phyloP scores from a whole-genome alignment of 2,329 filamentous ascomycete genomes.

The Boeremia lycopersici region DNA sequence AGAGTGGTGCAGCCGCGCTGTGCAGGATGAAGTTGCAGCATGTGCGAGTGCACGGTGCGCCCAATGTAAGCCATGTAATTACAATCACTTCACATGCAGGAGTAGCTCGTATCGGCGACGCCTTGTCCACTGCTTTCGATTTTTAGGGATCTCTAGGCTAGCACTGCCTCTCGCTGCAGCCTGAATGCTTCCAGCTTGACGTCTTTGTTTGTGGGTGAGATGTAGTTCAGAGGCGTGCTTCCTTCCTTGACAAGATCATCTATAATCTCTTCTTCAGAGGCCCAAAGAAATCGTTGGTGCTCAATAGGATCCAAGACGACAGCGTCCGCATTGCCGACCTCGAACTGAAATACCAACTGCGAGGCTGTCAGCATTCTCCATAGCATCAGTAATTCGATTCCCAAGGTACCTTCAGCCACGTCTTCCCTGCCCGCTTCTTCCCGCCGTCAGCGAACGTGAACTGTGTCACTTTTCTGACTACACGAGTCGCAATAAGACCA shows the following conservation, averaged over 20 bases:
- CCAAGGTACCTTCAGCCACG: slow-evolving; percentile 44
- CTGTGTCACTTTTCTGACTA: slow-evolving; percentile 52
- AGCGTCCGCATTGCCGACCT: slow-evolving; percentile 32
- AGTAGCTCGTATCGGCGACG: slow-evolving; percentile 5
- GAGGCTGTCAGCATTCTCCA: neutral
- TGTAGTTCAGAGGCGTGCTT: slow-evolving; percentile 34
- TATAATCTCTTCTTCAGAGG: slow-evolving; percentile 48
- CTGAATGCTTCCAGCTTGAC: slow-evolving; percentile 45
- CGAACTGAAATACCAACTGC: slow-evolving; percentile 40
- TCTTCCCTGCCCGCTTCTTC: slow-evolving; percentile 16
- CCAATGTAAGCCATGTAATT: slow-evolving; percentile 9
- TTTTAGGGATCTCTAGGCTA: neutral
- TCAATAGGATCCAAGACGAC: slow-evolving; percentile 49
- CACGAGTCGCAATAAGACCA: slow-evolving; percentile 52
- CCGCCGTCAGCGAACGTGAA: slow-evolving; percentile 32
- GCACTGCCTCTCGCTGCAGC: slow-evolving; percentile 21
- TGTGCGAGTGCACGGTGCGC: slow-evolving; percentile 2
- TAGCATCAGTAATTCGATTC: neutral
- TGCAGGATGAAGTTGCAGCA: neutral
- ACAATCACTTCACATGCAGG: slow-evolving; percentile 8
- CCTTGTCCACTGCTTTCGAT: neutral
- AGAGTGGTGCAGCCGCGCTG: neutral
- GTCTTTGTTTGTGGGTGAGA: slow-evolving; percentile 38
- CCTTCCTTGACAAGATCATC: slow-evolving; percentile 33
- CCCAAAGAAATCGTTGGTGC: slow-evolving; percentile 51